Base-by-base conservation (phyloP, 495 filamentous ascomycete species). In the Pyrenula massariospora region DNA sequence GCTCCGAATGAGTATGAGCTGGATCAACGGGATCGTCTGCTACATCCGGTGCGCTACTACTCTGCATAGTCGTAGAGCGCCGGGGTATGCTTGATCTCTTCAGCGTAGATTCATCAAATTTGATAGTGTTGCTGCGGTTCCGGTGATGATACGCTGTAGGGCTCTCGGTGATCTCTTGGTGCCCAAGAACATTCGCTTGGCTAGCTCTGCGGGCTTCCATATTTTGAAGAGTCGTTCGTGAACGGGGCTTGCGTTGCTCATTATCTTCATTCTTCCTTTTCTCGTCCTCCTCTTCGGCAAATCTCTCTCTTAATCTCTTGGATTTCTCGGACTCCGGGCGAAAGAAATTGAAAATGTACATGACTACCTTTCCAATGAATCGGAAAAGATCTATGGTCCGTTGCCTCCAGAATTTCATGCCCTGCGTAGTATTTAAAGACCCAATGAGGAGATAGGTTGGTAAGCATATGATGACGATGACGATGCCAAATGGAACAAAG, bases 361-460 rank as follows among this genome's bases (percentile, higher is more conserved):
- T 42, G 31, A 42, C 5, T 42, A 42, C 15, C 15, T 15, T 5
- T 5, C 31, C 31, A 15, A 42, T 15, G 8, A 42, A 42, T 5
- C 5, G 31, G 31, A 42, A 42, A 5, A 42, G 15, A 15, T 5
- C 31, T 15, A 42, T 15, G 5, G 31, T 42, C 31, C 15, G 31
- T 42, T 42, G 8, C 15, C 31, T 42, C 31, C 31, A 42, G 15
- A 42, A 42, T 15, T 42, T 42, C 31, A 42, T 42, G 31, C 31
- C 31, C 31, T 42, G 31, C 5, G 31, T 42, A 15, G 31, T 42
- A 42, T 73, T 73, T n/a, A 77, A 56, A 24, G 64, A 69, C 23
- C 68, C 70, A 22, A 77, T 65, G n/a, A 75, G 65, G 2, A 71
- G 42, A 57, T 74, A 74, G 52, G 71, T 73, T 12, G 73, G 73